phyloP scores from a whole-genome alignment of 257 asterid species.

The Nicotiana noctiflora region DNA sequence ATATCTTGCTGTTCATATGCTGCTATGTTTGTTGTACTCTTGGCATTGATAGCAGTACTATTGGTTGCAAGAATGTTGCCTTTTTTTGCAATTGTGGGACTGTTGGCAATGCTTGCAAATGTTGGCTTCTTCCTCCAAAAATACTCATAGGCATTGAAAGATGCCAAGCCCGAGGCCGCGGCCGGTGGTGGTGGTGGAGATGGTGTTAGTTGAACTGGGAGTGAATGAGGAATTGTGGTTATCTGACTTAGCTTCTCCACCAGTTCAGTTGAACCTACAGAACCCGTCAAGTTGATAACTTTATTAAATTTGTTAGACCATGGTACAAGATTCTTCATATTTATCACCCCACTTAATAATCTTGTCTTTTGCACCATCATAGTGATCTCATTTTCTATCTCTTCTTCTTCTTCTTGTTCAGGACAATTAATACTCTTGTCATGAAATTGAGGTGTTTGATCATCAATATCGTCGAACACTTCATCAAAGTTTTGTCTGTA shows the following conservation, averaged over 20 bases:
- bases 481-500: slow-evolving; percentile 16
- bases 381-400: background rate
- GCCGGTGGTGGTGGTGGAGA: background rate
- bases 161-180: background rate
- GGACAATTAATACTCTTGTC: too few relatives aligned
- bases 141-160: background rate
- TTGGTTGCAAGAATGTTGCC: background rate
- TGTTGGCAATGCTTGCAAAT: background rate
- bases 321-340: slow-evolving; percentile 17
- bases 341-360: slow-evolving; percentile 26
- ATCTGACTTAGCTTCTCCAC: background rate
- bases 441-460: background rate
- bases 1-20: background rate
- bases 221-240: background rate
- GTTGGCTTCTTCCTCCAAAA: slow-evolving; percentile 9
- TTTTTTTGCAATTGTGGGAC: background rate
- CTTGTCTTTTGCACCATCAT: slow-evolving; percentile 19
- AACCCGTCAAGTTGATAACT: background rate
- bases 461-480: slow-evolving; percentile 25
- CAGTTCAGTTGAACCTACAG: background rate
- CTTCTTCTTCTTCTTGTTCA: background rate
- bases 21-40: background rate
- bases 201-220: background rate
- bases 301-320: background rate
- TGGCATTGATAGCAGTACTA: background rate